Evolutionary conservation across 306 rosid genomes (phyloP), one percentile per base, ranked within the genome.

Genomic region (Oxytropis ochrocephala): DNA sequence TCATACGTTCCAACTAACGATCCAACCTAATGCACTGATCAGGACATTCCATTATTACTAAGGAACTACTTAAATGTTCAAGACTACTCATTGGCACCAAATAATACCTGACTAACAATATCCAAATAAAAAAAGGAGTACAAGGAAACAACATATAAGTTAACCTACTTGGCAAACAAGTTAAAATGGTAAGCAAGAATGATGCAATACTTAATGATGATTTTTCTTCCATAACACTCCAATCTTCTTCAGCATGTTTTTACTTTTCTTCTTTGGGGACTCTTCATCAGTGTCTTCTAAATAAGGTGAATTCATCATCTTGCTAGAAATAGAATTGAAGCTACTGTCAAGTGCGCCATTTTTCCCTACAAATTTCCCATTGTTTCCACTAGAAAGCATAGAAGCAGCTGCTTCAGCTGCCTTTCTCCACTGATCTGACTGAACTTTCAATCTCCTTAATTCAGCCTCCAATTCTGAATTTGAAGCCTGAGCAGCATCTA

Each of bases 351-450:
- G 83, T 21, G 89, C 77, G n/a, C 83, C 72, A 0, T 81, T 81
- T 81, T 78, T 81, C 49, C 81, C 97, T 2, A 81, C 83, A 53
- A 73, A 39, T 49, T 92, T 92, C 13, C 96, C 93, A 33, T 83
- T 88, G 80, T 92, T 85, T 21, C 89, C 96, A 0, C 87, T 39
- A 5, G 96, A 78, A 50, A 93, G 67, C 80, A 93, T 86, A 7
- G 96, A 66, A 12, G 98, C 91, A 2, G 96, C 98, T 11, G 95
- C 98, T 84, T 92, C 96, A 0, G 98, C 98, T 0, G 96, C 98
- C 73, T 90, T 92, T 80, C 96, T 90, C 98, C 98, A 93, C 83
- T 93, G 97, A 1, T 93, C 98, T 6, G 97, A 77, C 70, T 93
- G 98, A 69, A 90, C 97, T 74, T 93, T 93, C 63, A 93, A 46